A percentile compares a stretch with the other conserved stretches of the same genome.
These are phyloP conservation scores for Biscogniauxia sp. DNA, from an alignment of 2,329 filamentous ascomycete genomes.

Conservation along the genomic window DNA sequence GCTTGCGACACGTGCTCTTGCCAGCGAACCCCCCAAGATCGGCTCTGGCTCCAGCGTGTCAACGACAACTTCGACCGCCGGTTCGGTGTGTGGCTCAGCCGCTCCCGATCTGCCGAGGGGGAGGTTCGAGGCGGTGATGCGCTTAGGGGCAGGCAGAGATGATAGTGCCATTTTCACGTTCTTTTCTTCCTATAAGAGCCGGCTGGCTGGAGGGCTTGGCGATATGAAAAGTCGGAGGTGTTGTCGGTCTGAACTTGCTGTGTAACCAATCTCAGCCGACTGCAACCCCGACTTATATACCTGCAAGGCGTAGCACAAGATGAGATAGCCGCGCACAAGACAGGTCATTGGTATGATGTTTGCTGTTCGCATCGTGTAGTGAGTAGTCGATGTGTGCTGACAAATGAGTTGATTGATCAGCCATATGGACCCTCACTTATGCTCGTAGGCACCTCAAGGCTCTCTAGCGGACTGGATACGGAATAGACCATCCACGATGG, in stretches of 20 bases:
- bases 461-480: not conserved
- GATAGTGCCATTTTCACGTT: not conserved
- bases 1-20: constrained; percentile 24
- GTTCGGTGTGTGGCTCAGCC: constrained; percentile 18
- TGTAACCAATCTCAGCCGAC: not conserved
- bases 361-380: not conserved
- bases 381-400: not conserved
- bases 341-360: not conserved
- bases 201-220: not conserved
- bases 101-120: constrained; percentile 14
- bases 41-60: constrained; percentile 22
- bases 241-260: not conserved
- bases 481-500: not conserved
- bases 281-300: not conserved
- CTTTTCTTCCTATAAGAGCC: not conserved
- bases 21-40: constrained; percentile 18
- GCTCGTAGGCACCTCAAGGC: too few relatives aligned
- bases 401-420: not conserved
- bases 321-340: not conserved
- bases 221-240: not conserved
- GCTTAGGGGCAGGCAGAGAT: constrained; percentile 21
- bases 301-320: not conserved
- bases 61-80: constrained; percentile 27
- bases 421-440: not conserved
- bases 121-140: constrained; percentile 28